phyloP scores from a whole-genome alignment of 2,329 filamentous ascomycete species.

The Diplodia intermedia region DNA sequence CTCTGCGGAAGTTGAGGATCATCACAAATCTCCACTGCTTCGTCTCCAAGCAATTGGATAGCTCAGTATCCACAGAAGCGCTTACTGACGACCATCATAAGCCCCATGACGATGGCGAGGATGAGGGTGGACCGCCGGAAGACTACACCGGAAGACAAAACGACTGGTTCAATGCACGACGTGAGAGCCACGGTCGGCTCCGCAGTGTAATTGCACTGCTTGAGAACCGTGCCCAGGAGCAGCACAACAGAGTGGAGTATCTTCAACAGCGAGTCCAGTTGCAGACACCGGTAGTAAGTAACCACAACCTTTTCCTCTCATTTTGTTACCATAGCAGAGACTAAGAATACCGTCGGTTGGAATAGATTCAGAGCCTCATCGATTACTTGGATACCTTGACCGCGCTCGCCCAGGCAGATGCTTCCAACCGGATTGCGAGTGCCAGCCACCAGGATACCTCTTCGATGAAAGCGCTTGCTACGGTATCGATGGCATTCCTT shows the following conservation, averaged over 20 bases:
- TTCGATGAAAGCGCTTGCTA: background rate
- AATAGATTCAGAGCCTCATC: background rate
- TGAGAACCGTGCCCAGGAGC: background rate
- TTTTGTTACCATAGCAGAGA: background rate
- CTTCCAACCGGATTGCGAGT: background rate
- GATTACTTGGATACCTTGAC: background rate
- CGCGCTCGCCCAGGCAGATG: background rate
- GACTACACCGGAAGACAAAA: background rate
- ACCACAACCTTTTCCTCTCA: background rate
- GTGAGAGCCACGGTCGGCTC: background rate
- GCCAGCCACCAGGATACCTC: background rate
- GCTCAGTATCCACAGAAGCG: background rate
- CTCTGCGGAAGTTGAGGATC: background rate
- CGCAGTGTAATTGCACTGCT: background rate
- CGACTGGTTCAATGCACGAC: background rate
- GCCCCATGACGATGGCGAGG: background rate
- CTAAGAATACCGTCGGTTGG: background rate
- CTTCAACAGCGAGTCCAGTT: background rate
- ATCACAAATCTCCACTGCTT: background rate
- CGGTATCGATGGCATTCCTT: background rate
- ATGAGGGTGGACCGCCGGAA: background rate
- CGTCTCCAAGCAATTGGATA: background rate
- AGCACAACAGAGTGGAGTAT: background rate
- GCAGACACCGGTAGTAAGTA: background rate
- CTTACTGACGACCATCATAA: background rate